phyloP scores from a whole-genome alignment of 2,329 filamentous ascomycete species.

The Nemania sp. region DNA sequence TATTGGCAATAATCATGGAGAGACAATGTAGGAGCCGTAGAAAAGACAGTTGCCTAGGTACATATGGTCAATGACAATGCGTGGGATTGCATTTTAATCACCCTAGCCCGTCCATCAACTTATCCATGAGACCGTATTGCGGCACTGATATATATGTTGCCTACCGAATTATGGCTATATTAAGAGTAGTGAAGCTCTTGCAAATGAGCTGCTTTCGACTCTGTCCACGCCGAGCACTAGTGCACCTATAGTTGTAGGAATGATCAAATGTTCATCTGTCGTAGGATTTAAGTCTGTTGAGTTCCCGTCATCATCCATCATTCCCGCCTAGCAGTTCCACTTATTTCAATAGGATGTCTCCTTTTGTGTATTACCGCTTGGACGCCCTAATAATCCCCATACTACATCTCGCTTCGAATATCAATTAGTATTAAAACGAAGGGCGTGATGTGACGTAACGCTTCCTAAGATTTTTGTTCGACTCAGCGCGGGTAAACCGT shows the following conservation, averaged over 20 bases:
- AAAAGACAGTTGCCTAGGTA: no score
- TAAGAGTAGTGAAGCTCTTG: not conserved
- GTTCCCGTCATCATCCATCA: not conserved
- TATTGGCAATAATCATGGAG: no score
- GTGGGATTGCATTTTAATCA: not conserved
- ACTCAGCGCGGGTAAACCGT: not conserved
- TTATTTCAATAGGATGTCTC: not conserved
- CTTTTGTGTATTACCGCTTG: not conserved
- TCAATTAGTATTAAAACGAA: not conserved
- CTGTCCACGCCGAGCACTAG: not conserved
- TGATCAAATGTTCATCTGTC: not conserved
- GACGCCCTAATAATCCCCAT: not conserved
- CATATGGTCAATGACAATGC: no score
- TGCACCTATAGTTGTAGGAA: constrained; percentile 1
- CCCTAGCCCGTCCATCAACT: not conserved
- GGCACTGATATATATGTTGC: constrained; percentile 5
- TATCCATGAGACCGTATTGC: not conserved
- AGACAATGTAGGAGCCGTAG: no score
- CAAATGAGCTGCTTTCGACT: no score
- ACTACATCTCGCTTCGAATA: not conserved
- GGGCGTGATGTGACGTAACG: not conserved
- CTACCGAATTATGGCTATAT: not conserved
- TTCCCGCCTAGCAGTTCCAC: not conserved
- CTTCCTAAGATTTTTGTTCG: not conserved
- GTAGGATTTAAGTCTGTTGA: not conserved